These are phyloP conservation scores for Lactarius psammicola DNA, from an alignment of 768 basidiomycete genomes.

Conservation along the genomic window DNA sequence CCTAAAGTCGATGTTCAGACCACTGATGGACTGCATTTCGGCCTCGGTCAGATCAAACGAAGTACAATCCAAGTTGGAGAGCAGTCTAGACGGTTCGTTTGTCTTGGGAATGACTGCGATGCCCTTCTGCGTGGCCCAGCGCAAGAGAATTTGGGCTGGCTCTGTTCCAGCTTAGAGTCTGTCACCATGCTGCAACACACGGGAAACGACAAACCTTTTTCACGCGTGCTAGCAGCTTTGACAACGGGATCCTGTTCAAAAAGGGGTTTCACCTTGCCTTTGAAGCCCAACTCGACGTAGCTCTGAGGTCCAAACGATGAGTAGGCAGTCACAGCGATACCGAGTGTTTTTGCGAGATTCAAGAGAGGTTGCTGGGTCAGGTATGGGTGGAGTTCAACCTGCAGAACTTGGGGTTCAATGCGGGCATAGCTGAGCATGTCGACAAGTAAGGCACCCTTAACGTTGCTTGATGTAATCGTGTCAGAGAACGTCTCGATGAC, in stretches of 20 bases:
- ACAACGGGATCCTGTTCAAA: conserved; percentile 49
- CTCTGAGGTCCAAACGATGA: conserved; percentile 54
- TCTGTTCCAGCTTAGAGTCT: conserved; percentile 29
- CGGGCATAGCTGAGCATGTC: conserved; percentile 81
- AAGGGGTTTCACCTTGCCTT: conserved; percentile 47
- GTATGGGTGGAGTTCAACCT: conserved; percentile 61
- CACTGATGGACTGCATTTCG: conserved; percentile 56
- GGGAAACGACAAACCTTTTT: conserved; percentile 49
- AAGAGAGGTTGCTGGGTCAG: conserved; percentile 50
- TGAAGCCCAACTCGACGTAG: conserved; percentile 65
- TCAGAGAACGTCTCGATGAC: not conserved
- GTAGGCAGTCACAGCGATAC: conserved; percentile 55
- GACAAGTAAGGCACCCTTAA: conserved; percentile 64
- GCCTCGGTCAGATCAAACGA: conserved; percentile 52
- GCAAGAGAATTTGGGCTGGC: conserved; percentile 46
- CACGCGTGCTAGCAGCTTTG: conserved; percentile 47
- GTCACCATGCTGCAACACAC: not conserved
- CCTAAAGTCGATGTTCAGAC: conserved; percentile 60
- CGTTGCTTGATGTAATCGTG: conserved; percentile 52
- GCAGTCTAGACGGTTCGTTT: conserved; percentile 40
- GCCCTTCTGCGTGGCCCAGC: conserved; percentile 50
- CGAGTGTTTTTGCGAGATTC: conserved; percentile 43
- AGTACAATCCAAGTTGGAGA: conserved; percentile 47
- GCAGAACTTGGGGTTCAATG: conserved; percentile 54
- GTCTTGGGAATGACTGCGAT: conserved; percentile 53